A percentile compares a stretch with the other conserved stretches of the same genome.
Evolutionary conservation across 345 rosid species (phyloP).

Genomic region (Camelina laxa): DNA sequence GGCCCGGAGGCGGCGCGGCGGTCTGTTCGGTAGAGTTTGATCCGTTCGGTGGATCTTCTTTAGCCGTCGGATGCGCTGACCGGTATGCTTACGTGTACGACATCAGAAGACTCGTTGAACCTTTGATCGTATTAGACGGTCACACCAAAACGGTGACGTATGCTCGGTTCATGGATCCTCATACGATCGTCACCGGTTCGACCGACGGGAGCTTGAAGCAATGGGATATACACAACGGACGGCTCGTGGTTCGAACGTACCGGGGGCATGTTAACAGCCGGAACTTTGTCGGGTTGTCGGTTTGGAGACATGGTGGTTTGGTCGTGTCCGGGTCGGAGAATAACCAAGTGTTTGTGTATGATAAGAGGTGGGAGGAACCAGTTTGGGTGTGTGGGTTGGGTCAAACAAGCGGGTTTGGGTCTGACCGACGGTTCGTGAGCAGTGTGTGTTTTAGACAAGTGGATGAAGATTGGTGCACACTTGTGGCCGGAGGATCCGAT

Average conservation of each 20-base stretch:
- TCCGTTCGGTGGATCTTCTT: slow-evolving; percentile 55
- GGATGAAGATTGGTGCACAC: slow-evolving; percentile 61
- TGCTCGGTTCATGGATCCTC: slow-evolving; percentile 52
- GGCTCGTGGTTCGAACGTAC: slow-evolving; percentile 55
- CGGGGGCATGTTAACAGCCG: slow-evolving; percentile 72
- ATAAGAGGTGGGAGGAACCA: slow-evolving; percentile 79
- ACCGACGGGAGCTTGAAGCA: slow-evolving; percentile 77
- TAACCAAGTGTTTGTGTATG: slow-evolving; percentile 75
- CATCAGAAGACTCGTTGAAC: slow-evolving; percentile 52
- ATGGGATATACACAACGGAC: slow-evolving; percentile 50
- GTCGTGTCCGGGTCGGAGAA: slow-evolving; percentile 84
- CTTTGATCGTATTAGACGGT: slow-evolving; percentile 56
- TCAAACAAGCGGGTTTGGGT: slow-evolving; percentile 13
- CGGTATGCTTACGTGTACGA: slow-evolving; percentile 73
- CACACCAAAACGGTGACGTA: slow-evolving; percentile 80
- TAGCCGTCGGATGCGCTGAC: slow-evolving; percentile 84
- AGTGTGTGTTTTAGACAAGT: slow-evolving; percentile 87
- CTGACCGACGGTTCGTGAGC: slow-evolving; percentile 58
- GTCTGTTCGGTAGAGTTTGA: slow-evolving; percentile 79
- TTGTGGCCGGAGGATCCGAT: slow-evolving; percentile 84
- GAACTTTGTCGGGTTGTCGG: slow-evolving; percentile 84
- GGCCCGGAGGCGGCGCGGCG: slow-evolving; percentile 58
- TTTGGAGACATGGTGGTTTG: slow-evolving; percentile 74
- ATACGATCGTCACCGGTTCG: slow-evolving; percentile 58
- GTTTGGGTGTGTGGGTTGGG: slow-evolving; percentile 65